phyloP scores from a whole-genome alignment of 345 rosid species.

The Brassica cretica region DNA sequence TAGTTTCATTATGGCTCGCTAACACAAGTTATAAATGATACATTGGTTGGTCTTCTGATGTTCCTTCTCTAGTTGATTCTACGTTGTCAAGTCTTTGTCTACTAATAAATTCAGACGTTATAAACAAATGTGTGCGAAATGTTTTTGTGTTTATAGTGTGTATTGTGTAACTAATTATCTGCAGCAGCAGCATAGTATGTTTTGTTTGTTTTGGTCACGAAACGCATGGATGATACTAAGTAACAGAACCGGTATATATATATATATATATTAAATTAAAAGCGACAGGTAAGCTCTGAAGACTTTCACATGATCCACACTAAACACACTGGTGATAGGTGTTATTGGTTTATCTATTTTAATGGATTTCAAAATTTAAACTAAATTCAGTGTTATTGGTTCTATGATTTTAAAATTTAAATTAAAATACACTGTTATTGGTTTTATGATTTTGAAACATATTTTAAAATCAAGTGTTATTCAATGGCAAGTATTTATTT shows the following conservation, averaged over 20 bases:
- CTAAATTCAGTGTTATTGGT: too few relatives aligned
- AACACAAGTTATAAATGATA: constrained; percentile 45
- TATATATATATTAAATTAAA: neutral
- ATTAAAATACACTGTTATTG: too few relatives aligned
- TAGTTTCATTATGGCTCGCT: constrained; percentile 28
- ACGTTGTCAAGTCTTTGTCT: neutral
- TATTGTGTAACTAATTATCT: neutral
- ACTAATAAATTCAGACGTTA: neutral
- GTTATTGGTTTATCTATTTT: too few relatives aligned
- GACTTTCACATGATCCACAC: constrained; percentile 40
- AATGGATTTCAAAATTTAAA: too few relatives aligned
- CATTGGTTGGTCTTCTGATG: constrained; percentile 34
- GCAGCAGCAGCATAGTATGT: neutral
- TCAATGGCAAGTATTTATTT: too few relatives aligned
- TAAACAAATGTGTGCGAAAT: neutral
- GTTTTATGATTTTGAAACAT: too few relatives aligned
- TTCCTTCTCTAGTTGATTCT: constrained; percentile 27
- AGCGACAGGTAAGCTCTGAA: constrained; percentile 40
- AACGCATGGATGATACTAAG: constrained; percentile 20
- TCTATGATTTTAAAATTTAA: too few relatives aligned
- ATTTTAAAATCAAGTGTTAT: too few relatives aligned
- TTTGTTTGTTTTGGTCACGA: neutral
- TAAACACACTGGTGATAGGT: constrained; percentile 27
- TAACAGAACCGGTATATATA: neutral
- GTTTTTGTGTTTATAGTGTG: neutral